Conservation (phyloP, 371 early-diverging fungal genomes). For the Coelomomyces lativittatus region DNA sequence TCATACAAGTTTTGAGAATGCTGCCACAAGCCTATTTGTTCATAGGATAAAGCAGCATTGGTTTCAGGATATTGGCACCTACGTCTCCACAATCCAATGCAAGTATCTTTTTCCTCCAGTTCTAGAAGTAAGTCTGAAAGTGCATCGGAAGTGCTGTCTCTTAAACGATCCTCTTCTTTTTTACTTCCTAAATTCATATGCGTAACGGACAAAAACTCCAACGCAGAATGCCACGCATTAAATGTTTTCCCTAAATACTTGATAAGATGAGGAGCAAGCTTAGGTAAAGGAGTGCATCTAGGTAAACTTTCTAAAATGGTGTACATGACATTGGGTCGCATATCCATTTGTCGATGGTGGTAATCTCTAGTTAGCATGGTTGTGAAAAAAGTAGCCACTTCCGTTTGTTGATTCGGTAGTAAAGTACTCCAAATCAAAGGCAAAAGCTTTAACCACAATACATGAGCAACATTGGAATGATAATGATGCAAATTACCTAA, state of each 20-base stretch:
- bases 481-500: conserved; percentile 49
- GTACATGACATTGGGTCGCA: conserved; percentile 81
- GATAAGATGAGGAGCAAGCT: conserved; percentile 76
- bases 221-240: conserved; percentile 74
- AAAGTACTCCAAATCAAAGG: conserved; percentile 64
- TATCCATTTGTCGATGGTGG: conserved; percentile 56
- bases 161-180: conserved; percentile 68
- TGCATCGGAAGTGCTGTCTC: conserved; percentile 76
- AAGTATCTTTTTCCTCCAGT: conserved; percentile 73
- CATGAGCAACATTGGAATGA: conserved; percentile 31
- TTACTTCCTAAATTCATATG: conserved; percentile 13
- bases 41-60: conserved; percentile 83
- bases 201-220: conserved; percentile 45
- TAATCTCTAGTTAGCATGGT: conserved; percentile 74
- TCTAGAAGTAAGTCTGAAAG: conserved; percentile 59
- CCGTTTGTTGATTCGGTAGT: conserved; percentile 53
- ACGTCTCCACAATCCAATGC: conserved; percentile 80
- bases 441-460: conserved; percentile 74
- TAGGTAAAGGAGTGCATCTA: conserved; percentile 48
- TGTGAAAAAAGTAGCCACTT: conserved; percentile 58
- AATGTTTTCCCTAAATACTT: conserved; percentile 75
- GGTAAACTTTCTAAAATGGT: conserved; percentile 68
- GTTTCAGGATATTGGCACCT: conserved; percentile 84
- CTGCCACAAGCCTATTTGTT: conserved; percentile 84
- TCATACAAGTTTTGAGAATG: conserved; percentile 85